Conservation (phyloP, 179 eudicot species). For the Monotropa hypopitys region DNA sequence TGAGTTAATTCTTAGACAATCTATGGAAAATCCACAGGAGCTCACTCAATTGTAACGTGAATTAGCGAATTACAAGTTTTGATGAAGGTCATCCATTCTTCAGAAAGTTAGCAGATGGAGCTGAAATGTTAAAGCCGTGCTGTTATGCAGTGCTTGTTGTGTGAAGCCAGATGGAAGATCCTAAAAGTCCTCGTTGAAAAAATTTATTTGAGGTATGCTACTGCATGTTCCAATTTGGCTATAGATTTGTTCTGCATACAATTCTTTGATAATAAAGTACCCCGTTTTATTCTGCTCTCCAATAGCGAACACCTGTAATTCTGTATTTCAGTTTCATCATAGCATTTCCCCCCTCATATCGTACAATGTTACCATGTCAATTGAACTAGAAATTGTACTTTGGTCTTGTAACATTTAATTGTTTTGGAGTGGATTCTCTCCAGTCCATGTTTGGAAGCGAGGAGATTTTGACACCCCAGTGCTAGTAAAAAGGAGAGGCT, state of each 20-base stretch:
- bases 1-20: slow-evolving; percentile 59
- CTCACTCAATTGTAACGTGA: slow-evolving; percentile 44
- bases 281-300: background rate
- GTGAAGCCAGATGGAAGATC: slow-evolving; percentile 6
- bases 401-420: background rate
- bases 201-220: slow-evolving; percentile 8
- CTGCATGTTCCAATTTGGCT: slow-evolving; percentile 4
- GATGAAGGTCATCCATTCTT: slow-evolving; percentile 4
- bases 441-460: background rate
- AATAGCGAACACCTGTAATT: background rate
- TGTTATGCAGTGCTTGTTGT: background rate
- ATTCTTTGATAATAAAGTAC: slow-evolving; percentile 16
- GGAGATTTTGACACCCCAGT: background rate
- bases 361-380: background rate
- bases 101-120: slow-evolving; percentile 11
- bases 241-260: slow-evolving; percentile 3
- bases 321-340: background rate
- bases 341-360: background rate
- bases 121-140: slow-evolving; percentile 11
- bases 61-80: slow-evolving; percentile 8
- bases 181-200: background rate
- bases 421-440: background rate
- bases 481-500: background rate
- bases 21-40: slow-evolving; percentile 48
- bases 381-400: background rate